phyloP scores from a whole-genome alignment of 805 yeast genomes.

The Kluyveromyces starmeri region DNA sequence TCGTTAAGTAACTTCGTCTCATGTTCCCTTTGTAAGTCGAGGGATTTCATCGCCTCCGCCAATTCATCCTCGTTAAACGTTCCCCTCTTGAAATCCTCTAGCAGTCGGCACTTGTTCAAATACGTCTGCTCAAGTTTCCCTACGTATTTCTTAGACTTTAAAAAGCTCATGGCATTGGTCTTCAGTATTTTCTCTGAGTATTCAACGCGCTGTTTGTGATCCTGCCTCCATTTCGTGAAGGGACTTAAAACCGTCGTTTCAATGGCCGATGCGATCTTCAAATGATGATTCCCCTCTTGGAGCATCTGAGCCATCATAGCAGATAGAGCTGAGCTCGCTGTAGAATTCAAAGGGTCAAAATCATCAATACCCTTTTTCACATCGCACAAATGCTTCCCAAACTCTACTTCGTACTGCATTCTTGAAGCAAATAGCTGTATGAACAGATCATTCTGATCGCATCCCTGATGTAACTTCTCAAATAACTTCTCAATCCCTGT shows the following conservation, averaged over 20 bases:
- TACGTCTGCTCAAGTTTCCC: conserved; percentile 53
- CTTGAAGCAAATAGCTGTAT: conserved; percentile 55
- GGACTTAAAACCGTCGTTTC: conserved; percentile 56
- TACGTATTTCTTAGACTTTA: conserved; percentile 37
- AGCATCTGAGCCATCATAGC: conserved; percentile 44
- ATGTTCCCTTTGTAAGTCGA: conserved; percentile 18
- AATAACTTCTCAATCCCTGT: conserved; percentile 46
- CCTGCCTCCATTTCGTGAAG: conserved; percentile 64
- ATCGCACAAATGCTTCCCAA: conserved; percentile 45
- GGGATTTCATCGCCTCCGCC: conserved; percentile 15
- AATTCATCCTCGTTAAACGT: conserved; percentile 20
- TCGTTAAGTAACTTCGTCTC: conserved; percentile 20
- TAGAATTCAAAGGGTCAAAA: conserved; percentile 9
- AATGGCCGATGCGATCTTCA: conserved; percentile 54
- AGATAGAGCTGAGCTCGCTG: conserved; percentile 34
- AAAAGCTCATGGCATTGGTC: conserved; percentile 44
- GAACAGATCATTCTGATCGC: conserved; percentile 62
- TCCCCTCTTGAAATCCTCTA: conserved; percentile 46
- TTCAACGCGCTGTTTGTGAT: conserved; percentile 58
- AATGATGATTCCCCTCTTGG: conserved; percentile 56
- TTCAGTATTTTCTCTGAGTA: conserved; percentile 48
- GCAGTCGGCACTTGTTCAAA: conserved; percentile 65
- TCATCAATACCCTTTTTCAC: conserved; percentile 18
- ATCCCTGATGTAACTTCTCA: conserved; percentile 48
- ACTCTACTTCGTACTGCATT: conserved; percentile 61